phyloP scores from a whole-genome alignment of 768 basidiomycete genomes.

The Pisolithus orientalis region DNA sequence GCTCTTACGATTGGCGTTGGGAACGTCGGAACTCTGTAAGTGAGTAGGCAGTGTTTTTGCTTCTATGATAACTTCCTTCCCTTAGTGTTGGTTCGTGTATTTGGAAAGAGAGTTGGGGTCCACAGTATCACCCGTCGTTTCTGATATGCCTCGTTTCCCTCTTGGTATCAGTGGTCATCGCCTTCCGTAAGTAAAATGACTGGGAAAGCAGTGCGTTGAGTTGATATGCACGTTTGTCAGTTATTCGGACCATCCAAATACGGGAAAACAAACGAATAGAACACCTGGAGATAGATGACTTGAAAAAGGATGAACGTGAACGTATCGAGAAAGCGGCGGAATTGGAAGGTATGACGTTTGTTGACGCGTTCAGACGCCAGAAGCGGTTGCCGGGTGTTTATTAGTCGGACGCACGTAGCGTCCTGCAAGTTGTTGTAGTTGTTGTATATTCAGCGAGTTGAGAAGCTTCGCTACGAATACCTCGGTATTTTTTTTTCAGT shows the following conservation, averaged over 20 bases:
- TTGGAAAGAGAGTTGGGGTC: slow-evolving; percentile 57
- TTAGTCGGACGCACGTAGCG: slow-evolving; percentile 17
- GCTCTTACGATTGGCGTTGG: slow-evolving; percentile 57
- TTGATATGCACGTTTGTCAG: slow-evolving; percentile 18
- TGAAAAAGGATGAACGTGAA: slow-evolving; percentile 39
- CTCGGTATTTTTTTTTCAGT: too few relatives aligned
- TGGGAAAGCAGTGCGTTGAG: background rate
- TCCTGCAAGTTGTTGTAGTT: too few relatives aligned
- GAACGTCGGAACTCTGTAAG: slow-evolving; percentile 54
- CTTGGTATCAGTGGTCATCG: slow-evolving; percentile 26
- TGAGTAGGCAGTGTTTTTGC: background rate
- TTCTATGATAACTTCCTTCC: background rate
- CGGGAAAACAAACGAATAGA: slow-evolving; percentile 47
- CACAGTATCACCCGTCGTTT: slow-evolving; percentile 58
- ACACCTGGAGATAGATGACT: slow-evolving; percentile 37
- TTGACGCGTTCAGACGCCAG: slow-evolving; percentile 51
- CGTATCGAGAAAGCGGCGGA: slow-evolving; percentile 53
- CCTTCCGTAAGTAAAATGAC: slow-evolving; percentile 24
- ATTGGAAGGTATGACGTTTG: slow-evolving; percentile 54
- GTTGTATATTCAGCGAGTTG: too few relatives aligned
- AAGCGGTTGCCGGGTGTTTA: slow-evolving; percentile 56
- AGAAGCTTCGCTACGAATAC: too few relatives aligned
- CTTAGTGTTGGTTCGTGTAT: slow-evolving; percentile 54
- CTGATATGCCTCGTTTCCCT: slow-evolving; percentile 39
- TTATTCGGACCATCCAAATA: slow-evolving; percentile 37